phyloP scores from a whole-genome alignment of 345 rosid species.

The Triadica sebifera region DNA sequence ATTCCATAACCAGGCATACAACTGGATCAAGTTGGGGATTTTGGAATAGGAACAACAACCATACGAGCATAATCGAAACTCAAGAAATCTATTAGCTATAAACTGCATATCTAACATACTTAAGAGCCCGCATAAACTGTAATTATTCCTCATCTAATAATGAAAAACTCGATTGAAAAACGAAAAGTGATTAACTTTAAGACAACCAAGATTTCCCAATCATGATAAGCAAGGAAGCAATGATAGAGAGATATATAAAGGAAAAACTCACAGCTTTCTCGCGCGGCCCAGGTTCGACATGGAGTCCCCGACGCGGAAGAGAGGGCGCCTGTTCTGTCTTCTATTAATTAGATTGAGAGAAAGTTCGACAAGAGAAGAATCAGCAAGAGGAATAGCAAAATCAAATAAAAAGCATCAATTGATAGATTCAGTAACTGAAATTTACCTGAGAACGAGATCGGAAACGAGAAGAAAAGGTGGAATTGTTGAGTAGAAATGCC shows the following conservation, averaged over 20 bases:
- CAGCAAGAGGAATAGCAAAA: background rate
- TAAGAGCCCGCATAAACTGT: background rate
- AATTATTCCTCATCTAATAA: background rate
- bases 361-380: background rate
- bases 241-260: background rate
- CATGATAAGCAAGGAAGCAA: background rate
- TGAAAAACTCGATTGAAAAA: background rate
- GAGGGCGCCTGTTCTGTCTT: conserved; percentile 41
- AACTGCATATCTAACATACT: background rate
- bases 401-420: background rate
- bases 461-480: conserved; percentile 44
- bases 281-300: conserved; percentile 76
- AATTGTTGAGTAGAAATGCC: conserved; percentile 59
- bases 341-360: conserved; percentile 23
- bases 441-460: conserved; percentile 64
- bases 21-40: background rate
- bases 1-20: background rate
- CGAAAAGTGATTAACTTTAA: background rate
- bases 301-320: conserved; percentile 60
- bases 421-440: background rate
- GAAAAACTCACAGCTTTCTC: conserved; percentile 75
- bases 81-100: background rate
- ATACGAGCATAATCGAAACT: background rate
- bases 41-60: background rate
- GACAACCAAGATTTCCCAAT: background rate